phyloP scores from a whole-genome alignment of 2,329 filamentous ascomycete genomes.

The Pseudogymnoascus sp. region DNA sequence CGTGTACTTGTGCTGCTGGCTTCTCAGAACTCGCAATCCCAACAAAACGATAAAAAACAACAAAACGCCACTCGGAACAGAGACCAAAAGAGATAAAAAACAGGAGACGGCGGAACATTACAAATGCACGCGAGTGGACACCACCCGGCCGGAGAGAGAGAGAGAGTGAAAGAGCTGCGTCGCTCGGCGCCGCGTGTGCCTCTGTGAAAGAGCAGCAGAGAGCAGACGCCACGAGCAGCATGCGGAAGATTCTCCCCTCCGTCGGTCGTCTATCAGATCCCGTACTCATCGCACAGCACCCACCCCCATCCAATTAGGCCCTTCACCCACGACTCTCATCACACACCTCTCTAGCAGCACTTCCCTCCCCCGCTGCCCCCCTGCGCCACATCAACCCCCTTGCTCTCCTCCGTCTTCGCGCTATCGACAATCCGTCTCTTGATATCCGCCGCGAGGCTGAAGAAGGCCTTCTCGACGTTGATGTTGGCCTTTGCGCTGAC shows the following conservation, averaged over 20 bases:
- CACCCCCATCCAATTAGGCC: neutral
- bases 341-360: conserved; percentile 61
- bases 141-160: neutral
- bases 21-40: neutral
- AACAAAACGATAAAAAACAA: neutral
- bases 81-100: neutral
- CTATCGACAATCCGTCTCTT: conserved; percentile 97
- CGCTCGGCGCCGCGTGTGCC: neutral
- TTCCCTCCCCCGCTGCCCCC: conserved; percentile 55
- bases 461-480: conserved; percentile 99
- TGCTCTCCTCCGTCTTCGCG: conserved; percentile 61
- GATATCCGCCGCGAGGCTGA: conserved; percentile 88
- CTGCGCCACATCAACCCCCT: conserved; percentile 62
- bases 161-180: neutral
- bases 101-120: conserved; percentile 6
- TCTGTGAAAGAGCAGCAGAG: neutral
- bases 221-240: neutral
- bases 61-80: neutral
- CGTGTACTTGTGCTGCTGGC: conserved; percentile 6
- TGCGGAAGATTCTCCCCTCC: neutral
- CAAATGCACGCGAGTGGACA: conserved; percentile 2
- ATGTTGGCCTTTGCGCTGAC: conserved; percentile 98
- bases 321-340: neutral
- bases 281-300: neutral
- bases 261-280: neutral